Conservation (phyloP, 208 protist species). For the Sergeia podlipaevii region DNA sequence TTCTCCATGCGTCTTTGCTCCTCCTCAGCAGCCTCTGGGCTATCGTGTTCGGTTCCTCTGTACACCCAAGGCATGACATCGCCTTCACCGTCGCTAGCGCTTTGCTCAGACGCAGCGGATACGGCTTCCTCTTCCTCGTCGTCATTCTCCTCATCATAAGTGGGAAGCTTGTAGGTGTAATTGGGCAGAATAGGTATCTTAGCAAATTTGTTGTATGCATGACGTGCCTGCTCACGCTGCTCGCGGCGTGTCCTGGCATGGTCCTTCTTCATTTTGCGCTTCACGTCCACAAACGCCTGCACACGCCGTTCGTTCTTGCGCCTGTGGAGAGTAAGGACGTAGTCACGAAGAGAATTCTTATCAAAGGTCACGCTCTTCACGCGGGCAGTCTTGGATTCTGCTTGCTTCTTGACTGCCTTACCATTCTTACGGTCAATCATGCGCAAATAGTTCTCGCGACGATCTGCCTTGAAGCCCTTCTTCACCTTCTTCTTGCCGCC, state of each 20-base stretch:
- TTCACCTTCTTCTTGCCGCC: slow-evolving; percentile 63
- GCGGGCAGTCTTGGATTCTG: slow-evolving; percentile 12
- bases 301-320: slow-evolving; percentile 86
- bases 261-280: slow-evolving; percentile 61
- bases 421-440: slow-evolving; percentile 39
- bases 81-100: slow-evolving; percentile 3
- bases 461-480: slow-evolving; percentile 87
- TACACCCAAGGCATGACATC: slow-evolving; percentile 32
- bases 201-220: slow-evolving; percentile 85
- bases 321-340: slow-evolving; percentile 78
- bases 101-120: too few species aligned
- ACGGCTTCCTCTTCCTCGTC: slow-evolving; percentile 23
- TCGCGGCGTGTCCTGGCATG: slow-evolving; percentile 63
- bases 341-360: slow-evolving; percentile 48
- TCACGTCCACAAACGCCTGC: slow-evolving; percentile 79
- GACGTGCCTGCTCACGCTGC: slow-evolving; percentile 79
- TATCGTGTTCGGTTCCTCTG: slow-evolving; percentile 17
- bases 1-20: too few species aligned
- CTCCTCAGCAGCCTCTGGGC: slow-evolving; percentile 8
- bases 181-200: slow-evolving; percentile 81
- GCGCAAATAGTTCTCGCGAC: slow-evolving; percentile 67
- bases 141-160: slow-evolving; percentile 19
- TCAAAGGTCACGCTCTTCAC: slow-evolving; percentile 72
- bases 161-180: slow-evolving; percentile 75
- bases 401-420: slow-evolving; percentile 37